Evolutionary conservation across 768 basidiomycete species (phyloP).

Genomic region (Amanita muscaria): DNA sequence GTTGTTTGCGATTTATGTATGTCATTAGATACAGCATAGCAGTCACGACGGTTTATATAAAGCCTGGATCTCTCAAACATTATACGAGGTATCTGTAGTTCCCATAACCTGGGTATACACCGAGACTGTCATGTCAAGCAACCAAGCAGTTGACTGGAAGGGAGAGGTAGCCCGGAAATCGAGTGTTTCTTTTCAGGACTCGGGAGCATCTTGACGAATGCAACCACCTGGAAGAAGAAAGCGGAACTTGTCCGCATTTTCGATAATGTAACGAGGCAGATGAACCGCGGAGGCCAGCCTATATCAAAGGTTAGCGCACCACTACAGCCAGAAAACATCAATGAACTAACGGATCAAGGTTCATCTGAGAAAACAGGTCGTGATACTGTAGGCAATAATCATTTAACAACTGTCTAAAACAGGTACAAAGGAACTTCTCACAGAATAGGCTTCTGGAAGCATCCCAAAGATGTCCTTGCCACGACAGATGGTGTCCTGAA

Average conservation of each 20-base stretch:
- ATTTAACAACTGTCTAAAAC: background rate
- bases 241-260: slow-evolving; percentile 39
- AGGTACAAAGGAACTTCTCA: slow-evolving; percentile 18
- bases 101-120: no score
- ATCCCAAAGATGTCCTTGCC: slow-evolving; percentile 59
- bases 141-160: no score
- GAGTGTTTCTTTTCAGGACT: no score
- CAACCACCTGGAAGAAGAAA: slow-evolving; percentile 53
- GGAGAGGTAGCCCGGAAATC: no score
- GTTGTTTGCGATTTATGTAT: background rate
- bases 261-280: slow-evolving; percentile 42
- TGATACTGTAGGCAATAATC: slow-evolving; percentile 31
- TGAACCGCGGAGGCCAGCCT: slow-evolving; percentile 40
- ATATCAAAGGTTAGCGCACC: background rate
- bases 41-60: no score
- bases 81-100: background rate
- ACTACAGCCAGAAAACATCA: background rate
- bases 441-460: slow-evolving; percentile 54
- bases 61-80: background rate
- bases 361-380: slow-evolving; percentile 44
- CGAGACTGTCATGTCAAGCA: no score
- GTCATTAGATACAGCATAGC: no score
- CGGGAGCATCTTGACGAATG: slow-evolving; percentile 20
- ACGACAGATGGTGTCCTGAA: slow-evolving; percentile 49
- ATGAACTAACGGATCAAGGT: slow-evolving; percentile 37